These are phyloP conservation scores for Peziza echinospora DNA, from an alignment of 495 filamentous ascomycete genomes.

Conservation along the genomic window DNA sequence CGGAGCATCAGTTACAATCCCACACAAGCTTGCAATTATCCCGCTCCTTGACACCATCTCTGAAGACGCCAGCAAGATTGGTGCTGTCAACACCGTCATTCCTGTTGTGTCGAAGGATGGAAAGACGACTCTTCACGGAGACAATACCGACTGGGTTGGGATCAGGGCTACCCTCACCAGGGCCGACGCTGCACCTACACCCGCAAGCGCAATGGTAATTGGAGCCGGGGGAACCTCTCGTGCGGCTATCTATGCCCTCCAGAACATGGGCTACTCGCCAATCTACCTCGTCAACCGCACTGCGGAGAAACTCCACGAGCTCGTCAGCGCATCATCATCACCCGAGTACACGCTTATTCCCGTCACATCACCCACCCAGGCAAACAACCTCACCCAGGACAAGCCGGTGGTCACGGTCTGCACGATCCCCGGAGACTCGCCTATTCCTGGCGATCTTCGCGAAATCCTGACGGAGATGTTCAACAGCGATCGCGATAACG, in stretches of 20 bases:
- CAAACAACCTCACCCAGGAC: slow-evolving; percentile 25
- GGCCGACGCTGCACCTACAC: slow-evolving; percentile 22
- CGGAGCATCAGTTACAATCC: slow-evolving; percentile 86
- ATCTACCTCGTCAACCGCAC: slow-evolving; percentile 74
- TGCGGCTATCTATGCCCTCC: slow-evolving; percentile 74
- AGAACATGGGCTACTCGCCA: slow-evolving; percentile 58
- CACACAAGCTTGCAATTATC: slow-evolving; percentile 78
- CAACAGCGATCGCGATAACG: slow-evolving; percentile 24
- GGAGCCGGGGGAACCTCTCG: slow-evolving; percentile 82
- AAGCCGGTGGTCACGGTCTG: slow-evolving; percentile 55
- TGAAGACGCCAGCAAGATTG: slow-evolving; percentile 59
- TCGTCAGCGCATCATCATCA: slow-evolving; percentile 50
- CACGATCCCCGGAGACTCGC: slow-evolving; percentile 74
- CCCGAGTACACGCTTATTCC: slow-evolving; percentile 54
- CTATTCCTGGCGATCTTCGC: slow-evolving; percentile 51
- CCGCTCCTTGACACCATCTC: slow-evolving; percentile 57
- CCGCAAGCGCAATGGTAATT: slow-evolving; percentile 44
- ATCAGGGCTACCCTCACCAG: slow-evolving; percentile 62
- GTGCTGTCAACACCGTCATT: slow-evolving; percentile 89
- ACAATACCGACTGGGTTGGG: slow-evolving; percentile 93
- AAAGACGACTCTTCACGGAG: slow-evolving; percentile 40
- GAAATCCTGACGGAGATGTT: slow-evolving; percentile 46
- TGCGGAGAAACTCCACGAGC: slow-evolving; percentile 38
- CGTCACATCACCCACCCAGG: slow-evolving; percentile 32
- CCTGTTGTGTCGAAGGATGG: slow-evolving; percentile 24